Conservation (phyloP, 805 yeast genomes). For the Schwanniomyces pseudopolymorphus region DNA sequence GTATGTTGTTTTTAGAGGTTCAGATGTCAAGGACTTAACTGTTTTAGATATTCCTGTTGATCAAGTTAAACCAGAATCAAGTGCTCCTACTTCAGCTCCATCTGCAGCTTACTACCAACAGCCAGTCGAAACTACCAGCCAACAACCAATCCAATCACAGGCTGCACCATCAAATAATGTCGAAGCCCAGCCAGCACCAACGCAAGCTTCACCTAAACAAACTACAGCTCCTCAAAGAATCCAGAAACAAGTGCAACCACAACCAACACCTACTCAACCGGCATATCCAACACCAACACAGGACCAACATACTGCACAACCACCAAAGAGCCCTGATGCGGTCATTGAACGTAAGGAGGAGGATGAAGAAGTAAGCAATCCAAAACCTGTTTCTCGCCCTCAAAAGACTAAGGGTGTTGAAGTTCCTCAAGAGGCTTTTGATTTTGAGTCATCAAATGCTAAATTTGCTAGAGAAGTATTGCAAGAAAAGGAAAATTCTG, state of each 20-base stretch:
- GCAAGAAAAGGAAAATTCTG: constrained; percentile 30
- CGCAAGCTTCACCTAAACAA: constrained; percentile 6
- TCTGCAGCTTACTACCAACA: constrained; percentile 15
- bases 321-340: constrained; percentile 9
- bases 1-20: constrained; percentile 81
- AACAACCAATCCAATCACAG: constrained; percentile 3
- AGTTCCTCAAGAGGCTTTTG: constrained; percentile 60
- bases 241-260: constrained; percentile 2
- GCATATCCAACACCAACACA: constrained; percentile 7
- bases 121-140: constrained; percentile 8
- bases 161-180: constrained; percentile 10
- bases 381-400: constrained; percentile 15
- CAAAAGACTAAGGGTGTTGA: constrained; percentile 6
- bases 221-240: constrained; percentile 2
- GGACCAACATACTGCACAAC: constrained; percentile 6
- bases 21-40: constrained; percentile 85
- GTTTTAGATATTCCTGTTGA: constrained; percentile 74
- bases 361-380: constrained; percentile 10
- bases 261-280: constrained; percentile 7
- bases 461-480: constrained; percentile 57
- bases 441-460: constrained; percentile 73
- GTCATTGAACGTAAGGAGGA: constrained; percentile 10
- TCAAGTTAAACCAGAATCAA: constrained; percentile 56
- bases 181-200: constrained; percentile 8
- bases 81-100: constrained; percentile 16